phyloP scores from a whole-genome alignment of 2,329 filamentous ascomycete species.

The Neonectria neomacrospora region DNA sequence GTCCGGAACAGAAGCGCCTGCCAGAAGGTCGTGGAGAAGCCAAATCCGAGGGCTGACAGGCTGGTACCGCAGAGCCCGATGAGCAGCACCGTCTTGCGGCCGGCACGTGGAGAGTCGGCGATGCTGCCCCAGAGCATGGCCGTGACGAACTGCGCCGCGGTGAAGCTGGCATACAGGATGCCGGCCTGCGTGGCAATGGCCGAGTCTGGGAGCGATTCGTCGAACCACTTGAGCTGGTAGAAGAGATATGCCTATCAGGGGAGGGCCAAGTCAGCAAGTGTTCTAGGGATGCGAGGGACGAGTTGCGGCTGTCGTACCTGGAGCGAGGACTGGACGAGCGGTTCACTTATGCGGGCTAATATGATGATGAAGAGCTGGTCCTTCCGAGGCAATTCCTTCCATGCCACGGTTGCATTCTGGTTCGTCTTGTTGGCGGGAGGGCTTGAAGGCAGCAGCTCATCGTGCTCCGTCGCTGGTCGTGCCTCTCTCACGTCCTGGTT shows the following conservation, averaged over 20 bases:
- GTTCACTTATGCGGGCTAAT: conserved; percentile 82
- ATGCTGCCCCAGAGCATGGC: conserved; percentile 85
- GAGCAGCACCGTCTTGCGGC: conserved; percentile 81
- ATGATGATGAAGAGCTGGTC: conserved; percentile 82
- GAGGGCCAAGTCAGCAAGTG: neutral
- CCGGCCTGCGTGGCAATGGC: conserved; percentile 82
- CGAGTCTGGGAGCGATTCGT: conserved; percentile 63
- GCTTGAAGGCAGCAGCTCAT: conserved; percentile 18
- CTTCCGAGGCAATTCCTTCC: conserved; percentile 80
- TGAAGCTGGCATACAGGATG: conserved; percentile 81
- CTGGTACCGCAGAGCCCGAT: conserved; percentile 77
- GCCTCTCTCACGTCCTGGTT: conserved; percentile 8
- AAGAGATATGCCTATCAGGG: conserved; percentile 77
- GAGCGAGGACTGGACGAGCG: conserved; percentile 81
- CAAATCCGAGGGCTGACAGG: conserved; percentile 64
- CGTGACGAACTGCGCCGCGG: conserved; percentile 82
- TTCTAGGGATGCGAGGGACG: neutral
- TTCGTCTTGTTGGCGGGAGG: conserved; percentile 13
- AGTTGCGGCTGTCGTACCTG: conserved; percentile 50
- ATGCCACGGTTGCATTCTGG: conserved; percentile 51
- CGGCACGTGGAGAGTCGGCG: conserved; percentile 70
- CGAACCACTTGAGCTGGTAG: conserved; percentile 87
- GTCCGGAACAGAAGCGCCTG: conserved; percentile 80
- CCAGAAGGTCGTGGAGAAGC: conserved; percentile 71
- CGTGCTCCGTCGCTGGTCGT: conserved; percentile 10